Evolutionary conservation across 345 rosid species (phyloP), one percentile per base, ranked within the genome.

Genomic region (Barbarea vulgaris): DNA sequence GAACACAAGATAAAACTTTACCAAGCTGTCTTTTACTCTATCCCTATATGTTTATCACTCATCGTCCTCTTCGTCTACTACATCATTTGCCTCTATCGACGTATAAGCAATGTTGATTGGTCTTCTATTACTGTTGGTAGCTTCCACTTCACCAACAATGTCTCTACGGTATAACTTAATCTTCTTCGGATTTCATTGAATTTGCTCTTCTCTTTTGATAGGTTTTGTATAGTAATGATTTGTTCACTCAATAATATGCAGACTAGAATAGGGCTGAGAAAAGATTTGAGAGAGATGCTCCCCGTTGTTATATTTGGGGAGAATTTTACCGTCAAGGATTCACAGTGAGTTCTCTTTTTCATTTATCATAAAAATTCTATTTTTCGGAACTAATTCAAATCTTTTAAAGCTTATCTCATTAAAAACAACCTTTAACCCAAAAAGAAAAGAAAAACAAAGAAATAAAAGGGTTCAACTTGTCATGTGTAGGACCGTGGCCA

Each of bases 251-350:
- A 13, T 39, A 4, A 39, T 39, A n/a, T 50, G 67, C 83, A 88
- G 89, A 81, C 60, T 82, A 91, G 87, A 54, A 12, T 81, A 83
- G 97, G 97, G 9, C 74, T 92, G 85, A 84, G 78, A 76, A 86
- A 88, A 77, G 96, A 90, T 50, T 56, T 90, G 67, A 85, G 97
- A 73, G 94, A 83, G 86, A 88, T 92, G 97, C 82, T 92, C 18
- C 97, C 97, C 47, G 77, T 90, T 79, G 80, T 92, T 15, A 77
- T 92, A 22, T 92, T 82, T 78, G 87, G 72, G 65, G 89, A 90
- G 82, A 90, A 91, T 83, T 92, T 87, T 83, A 73, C 87, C 5
- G 77, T 90, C 28, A 82, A 58, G 48, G 97, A 92, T 59, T 81
- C 85, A 67, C 92, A 64, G 97, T 88, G 55, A 89, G 96, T 63